Conservation (phyloP, 352 stramenopile genomes). For the Phytopythium ostracodes region DNA sequence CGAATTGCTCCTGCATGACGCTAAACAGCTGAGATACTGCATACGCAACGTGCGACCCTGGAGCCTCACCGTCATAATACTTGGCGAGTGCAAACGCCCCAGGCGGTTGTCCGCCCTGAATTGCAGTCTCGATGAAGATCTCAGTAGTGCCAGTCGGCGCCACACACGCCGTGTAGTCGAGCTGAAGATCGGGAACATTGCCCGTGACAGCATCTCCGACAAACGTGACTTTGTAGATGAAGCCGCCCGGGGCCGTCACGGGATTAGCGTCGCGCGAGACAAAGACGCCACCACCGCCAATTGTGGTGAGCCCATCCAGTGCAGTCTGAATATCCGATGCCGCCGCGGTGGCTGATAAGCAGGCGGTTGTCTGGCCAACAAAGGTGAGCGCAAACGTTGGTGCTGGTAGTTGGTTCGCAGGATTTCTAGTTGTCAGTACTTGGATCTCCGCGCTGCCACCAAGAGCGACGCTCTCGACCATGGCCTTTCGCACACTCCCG, state of each 20-base stretch:
- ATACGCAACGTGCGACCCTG: constrained; percentile 45
- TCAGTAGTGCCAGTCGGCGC: constrained; percentile 10
- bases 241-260: constrained; percentile 41
- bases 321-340: constrained; percentile 18
- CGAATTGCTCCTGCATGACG: constrained; percentile 69
- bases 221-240: constrained; percentile 68
- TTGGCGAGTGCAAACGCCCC: constrained; percentile 40
- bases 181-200: constrained; percentile 26
- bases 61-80: constrained; percentile 52
- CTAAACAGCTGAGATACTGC: constrained; percentile 58
- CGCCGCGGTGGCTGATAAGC: constrained; percentile 27
- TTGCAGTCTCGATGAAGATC: constrained; percentile 13
- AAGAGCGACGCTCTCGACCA: constrained; percentile 33
- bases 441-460: constrained; percentile 69
- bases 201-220: constrained; percentile 50
- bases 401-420: constrained; percentile 9
- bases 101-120: constrained; percentile 21
- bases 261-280: constrained; percentile 45
- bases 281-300: constrained; percentile 33
- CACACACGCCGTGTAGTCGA: constrained; percentile 15
- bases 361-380: constrained; percentile 19
- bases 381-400: constrained; percentile 54
- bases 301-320: constrained; percentile 26
- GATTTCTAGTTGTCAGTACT: constrained; percentile 37
- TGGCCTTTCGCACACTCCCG: constrained; percentile 40